Percentiles rank a stretch among this genome's conserved stretches.
Conservation (phyloP, 2,329 filamentous ascomycete genomes). For the Mollisiaceae sp. region DNA sequence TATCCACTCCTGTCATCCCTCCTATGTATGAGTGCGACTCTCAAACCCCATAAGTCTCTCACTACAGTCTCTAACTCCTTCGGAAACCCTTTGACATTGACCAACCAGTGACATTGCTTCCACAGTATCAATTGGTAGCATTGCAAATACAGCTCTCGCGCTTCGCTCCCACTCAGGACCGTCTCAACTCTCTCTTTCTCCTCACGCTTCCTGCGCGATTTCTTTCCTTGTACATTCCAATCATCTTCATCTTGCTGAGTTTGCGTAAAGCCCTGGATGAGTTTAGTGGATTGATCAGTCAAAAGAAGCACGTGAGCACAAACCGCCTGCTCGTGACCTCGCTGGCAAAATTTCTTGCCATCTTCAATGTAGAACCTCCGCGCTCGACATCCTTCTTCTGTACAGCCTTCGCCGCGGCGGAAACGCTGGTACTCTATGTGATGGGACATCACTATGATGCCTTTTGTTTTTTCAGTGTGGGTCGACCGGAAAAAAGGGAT, state of each 20-base stretch:
- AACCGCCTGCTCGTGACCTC: constrained; percentile 69
- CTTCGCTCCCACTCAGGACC: constrained; percentile 69
- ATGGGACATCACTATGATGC: constrained; percentile 34
- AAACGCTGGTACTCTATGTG: constrained; percentile 45
- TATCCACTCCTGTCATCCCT: constrained; percentile 42
- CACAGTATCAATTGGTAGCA: constrained; percentile 83
- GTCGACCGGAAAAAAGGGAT: neutral
- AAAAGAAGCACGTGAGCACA: constrained; percentile 18
- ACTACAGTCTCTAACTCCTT: constrained; percentile 78
- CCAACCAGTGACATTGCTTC: constrained; percentile 78
- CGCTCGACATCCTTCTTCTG: constrained; percentile 65
- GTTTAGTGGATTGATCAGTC: constrained; percentile 30
- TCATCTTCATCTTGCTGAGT: constrained; percentile 69
- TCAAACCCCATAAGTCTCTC: constrained; percentile 82
- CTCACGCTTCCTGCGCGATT: constrained; percentile 61
- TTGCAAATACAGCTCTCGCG: constrained; percentile 80
- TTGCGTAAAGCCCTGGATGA: constrained; percentile 44
- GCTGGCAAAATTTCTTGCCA: constrained; percentile 67
- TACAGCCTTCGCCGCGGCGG: constrained; percentile 53
- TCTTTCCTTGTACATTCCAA: constrained; percentile 64
- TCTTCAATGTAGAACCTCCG: constrained; percentile 63
- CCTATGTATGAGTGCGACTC: constrained; percentile 46
- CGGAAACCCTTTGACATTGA: constrained; percentile 69
- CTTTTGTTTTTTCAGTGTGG: neutral
- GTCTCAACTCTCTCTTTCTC: constrained; percentile 62